Conservation (phyloP, 2,329 filamentous ascomycete genomes). For the Pochonia chlamydosporia region DNA sequence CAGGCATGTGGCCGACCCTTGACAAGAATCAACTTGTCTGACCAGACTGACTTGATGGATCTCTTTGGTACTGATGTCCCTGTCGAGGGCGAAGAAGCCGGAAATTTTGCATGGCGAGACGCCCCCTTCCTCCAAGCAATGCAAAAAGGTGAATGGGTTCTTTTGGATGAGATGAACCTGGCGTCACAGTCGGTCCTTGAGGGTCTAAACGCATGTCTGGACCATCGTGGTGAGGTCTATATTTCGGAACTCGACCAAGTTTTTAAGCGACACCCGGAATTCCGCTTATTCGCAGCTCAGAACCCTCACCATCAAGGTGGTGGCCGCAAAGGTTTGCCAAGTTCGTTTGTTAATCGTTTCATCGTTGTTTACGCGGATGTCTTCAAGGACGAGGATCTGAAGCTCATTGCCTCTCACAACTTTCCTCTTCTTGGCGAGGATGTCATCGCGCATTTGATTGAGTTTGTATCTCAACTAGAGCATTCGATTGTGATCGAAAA, state of each 20-base stretch:
- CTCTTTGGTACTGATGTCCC: constrained; percentile 95
- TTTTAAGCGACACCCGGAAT: constrained; percentile 82
- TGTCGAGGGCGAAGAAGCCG: constrained; percentile 84
- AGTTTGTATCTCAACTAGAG: constrained; percentile 77
- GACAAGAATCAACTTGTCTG: constrained; percentile 92
- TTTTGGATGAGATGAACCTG: constrained; percentile 97
- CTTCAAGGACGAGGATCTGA: constrained; percentile 74
- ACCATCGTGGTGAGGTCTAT: constrained; percentile 93
- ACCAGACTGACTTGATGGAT: constrained; percentile 97
- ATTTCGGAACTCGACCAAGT: constrained; percentile 92
- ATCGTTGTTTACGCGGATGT: constrained; percentile 96
- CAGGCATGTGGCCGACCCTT: constrained; percentile 73
- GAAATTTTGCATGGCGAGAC: constrained; percentile 91
- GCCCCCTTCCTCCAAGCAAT: constrained; percentile 93
- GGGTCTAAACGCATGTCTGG: constrained; percentile 91
- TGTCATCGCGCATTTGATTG: constrained; percentile 63
- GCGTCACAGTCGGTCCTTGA: constrained; percentile 95
- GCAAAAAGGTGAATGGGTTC: constrained; percentile 94
- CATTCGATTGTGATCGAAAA: constrained; percentile 57
- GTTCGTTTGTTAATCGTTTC: constrained; percentile 96
- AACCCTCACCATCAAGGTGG: constrained; percentile 97
- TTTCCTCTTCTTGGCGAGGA: constrained; percentile 59
- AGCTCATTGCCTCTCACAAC: constrained; percentile 72
- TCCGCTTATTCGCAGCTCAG: constrained; percentile 93
- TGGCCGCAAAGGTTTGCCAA: constrained; percentile 87